Evolutionary conservation across 1,284 basidiomycete species (phyloP).

Genomic region (Naganishia liquefaciens): DNA sequence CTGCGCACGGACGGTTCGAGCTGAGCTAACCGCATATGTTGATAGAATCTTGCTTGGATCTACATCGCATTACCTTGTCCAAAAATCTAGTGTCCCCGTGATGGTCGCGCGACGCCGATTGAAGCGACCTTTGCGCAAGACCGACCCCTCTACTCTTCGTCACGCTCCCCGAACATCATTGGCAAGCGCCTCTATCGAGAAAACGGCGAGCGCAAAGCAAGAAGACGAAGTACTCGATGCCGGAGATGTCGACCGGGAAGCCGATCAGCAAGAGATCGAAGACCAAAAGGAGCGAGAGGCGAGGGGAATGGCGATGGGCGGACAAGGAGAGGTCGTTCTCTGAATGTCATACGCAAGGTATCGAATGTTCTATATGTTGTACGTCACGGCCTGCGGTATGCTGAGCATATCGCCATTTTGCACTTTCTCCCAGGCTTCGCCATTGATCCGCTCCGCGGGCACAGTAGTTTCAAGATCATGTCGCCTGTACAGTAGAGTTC

Average conservation of each 20-base stretch:
- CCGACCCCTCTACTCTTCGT: slow-evolving; percentile 53
- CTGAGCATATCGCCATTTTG: no score
- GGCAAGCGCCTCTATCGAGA: slow-evolving; percentile 77
- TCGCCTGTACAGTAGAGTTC: no score
- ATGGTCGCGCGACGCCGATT: slow-evolving; percentile 85
- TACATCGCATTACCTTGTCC: slow-evolving; percentile 94
- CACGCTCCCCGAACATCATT: slow-evolving; percentile 72
- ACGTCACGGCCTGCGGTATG: no score
- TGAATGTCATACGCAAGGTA: background rate
- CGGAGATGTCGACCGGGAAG: slow-evolving; percentile 43
- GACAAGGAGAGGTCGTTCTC: slow-evolving; percentile 21
- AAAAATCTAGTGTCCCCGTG: slow-evolving; percentile 85
- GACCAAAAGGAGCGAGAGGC: slow-evolving; percentile 24
- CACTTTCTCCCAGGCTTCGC: no score
- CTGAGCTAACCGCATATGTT: background rate
- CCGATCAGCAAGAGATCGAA: slow-evolving; percentile 30
- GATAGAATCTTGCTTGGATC: slow-evolving; percentile 89
- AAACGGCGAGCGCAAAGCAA: slow-evolving; percentile 51
- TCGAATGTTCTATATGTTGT: background rate
- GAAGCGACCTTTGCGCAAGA: slow-evolving; percentile 64
- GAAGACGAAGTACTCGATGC: slow-evolving; percentile 54
- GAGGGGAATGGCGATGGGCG: slow-evolving; percentile 18
- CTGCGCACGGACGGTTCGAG: background rate
- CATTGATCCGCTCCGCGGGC: no score
- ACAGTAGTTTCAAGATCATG: no score